Evolutionary conservation across 768 basidiomycete species (phyloP).

Genomic region (Hemileccinum impolitum): DNA sequence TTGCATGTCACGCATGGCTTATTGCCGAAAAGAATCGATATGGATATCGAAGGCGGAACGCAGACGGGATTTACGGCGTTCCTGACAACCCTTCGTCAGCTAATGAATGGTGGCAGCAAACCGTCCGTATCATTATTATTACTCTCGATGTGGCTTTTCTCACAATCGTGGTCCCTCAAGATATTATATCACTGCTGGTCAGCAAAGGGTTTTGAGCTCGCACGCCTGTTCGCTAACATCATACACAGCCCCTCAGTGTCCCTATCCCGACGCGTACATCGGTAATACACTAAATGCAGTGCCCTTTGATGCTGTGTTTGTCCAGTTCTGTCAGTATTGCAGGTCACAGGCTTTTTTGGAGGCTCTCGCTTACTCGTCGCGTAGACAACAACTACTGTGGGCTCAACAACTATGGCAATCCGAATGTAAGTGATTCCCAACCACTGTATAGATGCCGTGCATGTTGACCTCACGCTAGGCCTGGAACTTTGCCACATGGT

Average conservation of each 20-base stretch:
- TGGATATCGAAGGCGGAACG: slow-evolving; percentile 48
- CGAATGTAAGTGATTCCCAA: slow-evolving; percentile 29
- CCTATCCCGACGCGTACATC: slow-evolving; percentile 47
- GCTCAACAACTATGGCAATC: slow-evolving; percentile 42
- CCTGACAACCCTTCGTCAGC: slow-evolving; percentile 25
- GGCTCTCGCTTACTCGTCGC: not conserved
- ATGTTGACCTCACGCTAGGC: slow-evolving; percentile 33
- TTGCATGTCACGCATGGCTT: not conserved
- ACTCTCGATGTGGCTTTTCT: not conserved
- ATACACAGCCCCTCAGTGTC: slow-evolving; percentile 38
- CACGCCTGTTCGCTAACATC: not conserved
- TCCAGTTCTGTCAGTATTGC: slow-evolving; percentile 41
- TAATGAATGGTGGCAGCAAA: slow-evolving; percentile 29
- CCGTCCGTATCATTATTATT: slow-evolving; percentile 11
- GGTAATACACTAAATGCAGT: slow-evolving; percentile 40
- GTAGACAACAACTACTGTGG: slow-evolving; percentile 50
- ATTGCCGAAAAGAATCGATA: slow-evolving; percentile 33
- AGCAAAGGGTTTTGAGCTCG: not conserved
- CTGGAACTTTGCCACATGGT: slow-evolving; percentile 45
- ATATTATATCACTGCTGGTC: slow-evolving; percentile 44
- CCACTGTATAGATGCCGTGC: not conserved
- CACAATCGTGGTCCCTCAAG: slow-evolving; percentile 14
- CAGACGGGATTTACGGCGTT: slow-evolving; percentile 33
- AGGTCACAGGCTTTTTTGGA: not conserved
- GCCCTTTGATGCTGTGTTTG: slow-evolving; percentile 48